Base-by-base conservation (phyloP, 257 asterid species). In the Lantana camara region DNA sequence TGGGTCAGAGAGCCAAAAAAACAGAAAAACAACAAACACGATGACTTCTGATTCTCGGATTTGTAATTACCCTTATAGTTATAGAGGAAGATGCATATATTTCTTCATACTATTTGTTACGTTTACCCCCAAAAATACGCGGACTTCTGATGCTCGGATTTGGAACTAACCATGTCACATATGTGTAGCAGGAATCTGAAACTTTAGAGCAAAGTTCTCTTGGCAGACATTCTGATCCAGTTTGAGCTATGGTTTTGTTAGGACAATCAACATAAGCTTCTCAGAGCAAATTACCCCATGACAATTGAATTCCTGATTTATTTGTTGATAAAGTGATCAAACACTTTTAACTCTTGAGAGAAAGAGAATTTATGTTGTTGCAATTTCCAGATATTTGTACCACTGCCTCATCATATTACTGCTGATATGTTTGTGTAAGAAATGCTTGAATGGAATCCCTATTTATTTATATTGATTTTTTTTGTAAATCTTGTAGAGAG, bases 181-280 rank as follows among this genome's bases (percentile, higher is more conserved):
- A 29, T 73, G 52, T 68, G 54, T 38, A 62, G 66, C 86, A 83
- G 86, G 85, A 60, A 38, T 35, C 67, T 60, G 73, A 68, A 27
- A 34, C 59, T 38, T 47, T 38, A 19, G 62, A 49, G 35, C 66
- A 63, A 35, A 44, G 15, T 37, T 32, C 38, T 11, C 4, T 24
- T 29, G 29, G 44, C 46, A 23, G 27, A 45, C 16, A 6, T n/a
- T 7, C 19, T 46, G 19, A 4, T 50, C 57, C 17, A 23, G 17
- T 50, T 50, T 50, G 54, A 19, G 30, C 20, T 0, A 4, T 8
- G 11, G 4, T 35, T 15, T 44, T 2, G n/a, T 48, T 21, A 5
- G 9, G 54, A 21, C 12, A 13, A 29, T 12, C 57, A 50, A 22
- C 19, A 0, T 12, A 21, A 21, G 57, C 17, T 22, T 50, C 35